Evolutionary conservation across 805 yeast species (phyloP), one percentile per base, ranked within the genome.

Genomic region (Trichomonascus vanleenenianus): DNA sequence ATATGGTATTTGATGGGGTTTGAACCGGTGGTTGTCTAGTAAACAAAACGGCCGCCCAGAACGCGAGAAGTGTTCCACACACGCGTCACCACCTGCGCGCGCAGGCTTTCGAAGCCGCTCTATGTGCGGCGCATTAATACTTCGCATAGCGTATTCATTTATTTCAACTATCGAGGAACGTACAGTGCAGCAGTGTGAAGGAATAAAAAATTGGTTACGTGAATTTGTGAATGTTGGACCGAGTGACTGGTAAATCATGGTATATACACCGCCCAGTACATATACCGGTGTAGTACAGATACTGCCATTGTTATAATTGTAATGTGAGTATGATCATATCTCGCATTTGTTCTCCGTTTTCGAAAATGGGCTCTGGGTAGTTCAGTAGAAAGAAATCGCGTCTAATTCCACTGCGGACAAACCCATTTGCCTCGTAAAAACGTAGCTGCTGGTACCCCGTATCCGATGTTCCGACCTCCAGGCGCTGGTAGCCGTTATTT

Each of bases 271-370:
- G n/a, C n/a, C n/a, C n/a, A n/a, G n/a, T n/a, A n/a, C n/a, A n/a
- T n/a, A n/a, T n/a, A n/a, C n/a, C n/a, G n/a, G n/a, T n/a, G n/a
- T n/a, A n/a, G n/a, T n/a, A n/a, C n/a, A n/a, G n/a, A n/a, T n/a
- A n/a, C n/a, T n/a, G 27, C 27, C 27, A 22, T 36, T 34, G n/a
- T 36, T 4, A 12, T 8, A 38, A 3, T 11, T 18, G 12, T 8
- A 22, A 5, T 3, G 40, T 38, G 12, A 39, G 33, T 34, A 39
- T 10, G 31, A 39, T 14, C 42, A 39, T 39, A 27, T 39, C 42
- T 22, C 42, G 42, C 33, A 39, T 39, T 39, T 25, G 34, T 30
- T 39, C n/a, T 12, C 42, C 42, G 19, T 39, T 39, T 14, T 39
- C 42, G 18, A 12, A 39, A 11, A 39, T 20, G 9, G 42, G 42